A percentile compares a stretch with the other conserved stretches of the same genome.
Conservation (phyloP, 169 alveolate species). For the Ichthyophthirius multifiliis region DNA sequence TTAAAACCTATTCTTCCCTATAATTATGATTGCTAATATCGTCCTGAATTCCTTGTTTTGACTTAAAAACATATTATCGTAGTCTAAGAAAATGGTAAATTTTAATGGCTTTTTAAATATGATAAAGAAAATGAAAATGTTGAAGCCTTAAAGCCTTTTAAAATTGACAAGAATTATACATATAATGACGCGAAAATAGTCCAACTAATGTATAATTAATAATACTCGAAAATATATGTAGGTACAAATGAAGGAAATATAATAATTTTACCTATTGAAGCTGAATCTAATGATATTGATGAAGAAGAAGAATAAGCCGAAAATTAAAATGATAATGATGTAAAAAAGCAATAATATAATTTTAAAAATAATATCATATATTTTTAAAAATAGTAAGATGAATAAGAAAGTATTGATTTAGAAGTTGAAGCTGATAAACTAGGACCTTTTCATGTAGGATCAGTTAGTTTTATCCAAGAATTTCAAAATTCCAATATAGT, state of each 20-base stretch:
- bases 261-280: conserved; percentile 54
- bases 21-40: conserved; percentile 15
- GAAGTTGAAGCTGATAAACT: conserved; percentile 54
- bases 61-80: conserved; percentile 59
- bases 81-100: conserved; percentile 38
- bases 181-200: conserved; percentile 24
- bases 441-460: conserved; percentile 52
- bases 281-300: conserved; percentile 56
- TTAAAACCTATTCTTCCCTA: conserved; percentile 33
- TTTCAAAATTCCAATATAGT: conserved; percentile 44
- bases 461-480: conserved; percentile 51
- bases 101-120: conserved; percentile 52
- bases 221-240: conserved; percentile 48
- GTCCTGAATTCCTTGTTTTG: conserved; percentile 24
- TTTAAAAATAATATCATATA: not conserved
- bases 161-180: conserved; percentile 46
- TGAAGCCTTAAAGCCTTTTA: conserved; percentile 33
- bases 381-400: conserved; percentile 42
- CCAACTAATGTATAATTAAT: conserved; percentile 38
- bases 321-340: conserved; percentile 38
- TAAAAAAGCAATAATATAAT: conserved; percentile 26
- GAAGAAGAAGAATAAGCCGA: conserved; percentile 45
- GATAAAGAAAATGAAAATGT: conserved; percentile 16
- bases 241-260: conserved; percentile 51
- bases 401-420: conserved; percentile 46